Conservation (phyloP, 2,329 filamentous ascomycete species). For the Penicillium crustosum region DNA sequence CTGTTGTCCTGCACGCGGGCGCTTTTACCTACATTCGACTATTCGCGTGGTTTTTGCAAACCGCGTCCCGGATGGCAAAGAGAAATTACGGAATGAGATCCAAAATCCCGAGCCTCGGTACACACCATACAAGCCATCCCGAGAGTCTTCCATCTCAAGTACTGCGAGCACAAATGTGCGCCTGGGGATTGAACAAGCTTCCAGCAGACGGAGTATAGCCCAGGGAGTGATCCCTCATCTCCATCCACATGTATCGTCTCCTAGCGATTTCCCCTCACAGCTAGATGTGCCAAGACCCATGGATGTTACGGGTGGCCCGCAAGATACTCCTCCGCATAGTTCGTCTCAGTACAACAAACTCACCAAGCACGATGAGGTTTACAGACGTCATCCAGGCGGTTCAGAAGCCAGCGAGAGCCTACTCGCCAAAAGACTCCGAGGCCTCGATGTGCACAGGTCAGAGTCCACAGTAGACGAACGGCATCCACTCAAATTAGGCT, state of each 20-base stretch:
- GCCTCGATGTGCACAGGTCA: slow-evolving; percentile 54
- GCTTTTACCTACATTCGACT: slow-evolving; percentile 87
- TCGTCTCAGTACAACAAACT: slow-evolving; percentile 64
- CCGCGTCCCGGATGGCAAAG: slow-evolving; percentile 90
- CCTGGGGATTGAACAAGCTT: slow-evolving; percentile 60
- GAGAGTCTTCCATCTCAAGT: slow-evolving; percentile 40
- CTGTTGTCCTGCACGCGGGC: slow-evolving; percentile 77
- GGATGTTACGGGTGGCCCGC: slow-evolving; percentile 16
- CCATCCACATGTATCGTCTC: slow-evolving; percentile 13
- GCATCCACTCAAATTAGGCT: neutral
- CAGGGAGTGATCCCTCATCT: slow-evolving; percentile 25
- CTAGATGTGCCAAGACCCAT: slow-evolving; percentile 11
- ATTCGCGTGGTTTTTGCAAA: slow-evolving; percentile 96
- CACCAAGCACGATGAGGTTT: slow-evolving; percentile 62
- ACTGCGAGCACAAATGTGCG: slow-evolving; percentile 47
- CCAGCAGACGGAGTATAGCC: slow-evolving; percentile 59
- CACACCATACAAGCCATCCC: slow-evolving; percentile 72
- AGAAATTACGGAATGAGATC: slow-evolving; percentile 85
- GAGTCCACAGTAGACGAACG: slow-evolving; percentile 18
- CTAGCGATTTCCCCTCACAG: slow-evolving; percentile 13
- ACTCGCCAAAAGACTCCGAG: slow-evolving; percentile 66
- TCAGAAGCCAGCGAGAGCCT: slow-evolving; percentile 61
- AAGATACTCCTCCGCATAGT: slow-evolving; percentile 32
- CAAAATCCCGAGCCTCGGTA: slow-evolving; percentile 86
- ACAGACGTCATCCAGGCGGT: slow-evolving; percentile 56